These are phyloP conservation scores for Phytophthora parvispora DNA, from an alignment of 352 stramenopile genomes.

Conservation along the genomic window DNA sequence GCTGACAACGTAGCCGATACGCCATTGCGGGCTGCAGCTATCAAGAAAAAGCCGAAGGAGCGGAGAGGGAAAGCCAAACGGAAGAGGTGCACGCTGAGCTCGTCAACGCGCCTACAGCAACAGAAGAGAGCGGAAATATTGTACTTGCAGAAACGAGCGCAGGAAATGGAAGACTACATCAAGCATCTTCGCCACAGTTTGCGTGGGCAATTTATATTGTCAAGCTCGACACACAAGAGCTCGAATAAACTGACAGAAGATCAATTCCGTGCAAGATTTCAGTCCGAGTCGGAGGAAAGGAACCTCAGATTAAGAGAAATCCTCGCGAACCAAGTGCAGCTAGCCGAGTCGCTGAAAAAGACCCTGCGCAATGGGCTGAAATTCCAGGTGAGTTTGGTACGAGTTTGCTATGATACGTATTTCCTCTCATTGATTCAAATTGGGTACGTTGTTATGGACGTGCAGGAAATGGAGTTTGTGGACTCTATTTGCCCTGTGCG, in stretches of 20 bases:
- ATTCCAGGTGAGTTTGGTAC: neutral
- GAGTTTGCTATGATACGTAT: neutral
- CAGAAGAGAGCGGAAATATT: slow-evolving; percentile 5
- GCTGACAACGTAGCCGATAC: neutral
- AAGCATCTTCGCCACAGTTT: neutral
- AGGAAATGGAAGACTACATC: slow-evolving; percentile 11
- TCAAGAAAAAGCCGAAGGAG: neutral
- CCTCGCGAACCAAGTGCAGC: neutral
- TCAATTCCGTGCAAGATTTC: neutral
- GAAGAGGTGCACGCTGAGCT: slow-evolving; percentile 5
- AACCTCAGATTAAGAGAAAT: neutral
- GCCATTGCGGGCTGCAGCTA: neutral
- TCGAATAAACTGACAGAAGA: neutral
- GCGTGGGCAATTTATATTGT: neutral
- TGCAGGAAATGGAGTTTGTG: neutral
- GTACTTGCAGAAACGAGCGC: neutral
- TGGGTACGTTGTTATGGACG: neutral
- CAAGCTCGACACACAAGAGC: neutral
- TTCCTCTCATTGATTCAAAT: neutral
- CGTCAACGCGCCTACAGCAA: slow-evolving; percentile 12
- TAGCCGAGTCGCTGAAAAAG: neutral
- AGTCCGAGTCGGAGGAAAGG: neutral
- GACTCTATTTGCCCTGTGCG: neutral
- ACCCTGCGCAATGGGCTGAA: neutral
- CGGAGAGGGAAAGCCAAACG: neutral